Base-by-base conservation (phyloP, 2,329 filamentous ascomycete species). In the Dactylellina sp. region DNA sequence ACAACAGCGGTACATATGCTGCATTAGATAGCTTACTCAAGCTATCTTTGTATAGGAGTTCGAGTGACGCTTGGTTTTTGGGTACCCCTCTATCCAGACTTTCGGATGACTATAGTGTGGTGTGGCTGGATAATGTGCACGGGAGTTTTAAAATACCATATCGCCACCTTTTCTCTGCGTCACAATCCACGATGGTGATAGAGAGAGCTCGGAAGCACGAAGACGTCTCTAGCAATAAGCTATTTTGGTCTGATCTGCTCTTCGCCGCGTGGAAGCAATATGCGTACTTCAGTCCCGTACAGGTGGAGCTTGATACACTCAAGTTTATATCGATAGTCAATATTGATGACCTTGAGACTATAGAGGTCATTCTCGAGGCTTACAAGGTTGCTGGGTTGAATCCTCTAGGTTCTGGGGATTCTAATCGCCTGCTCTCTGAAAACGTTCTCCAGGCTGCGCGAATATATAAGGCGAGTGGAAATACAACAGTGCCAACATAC, bases 331-430 rank as follows among this genome's bases (percentile, higher is more conserved):
- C 22, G 6, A 39, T 60, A 20, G 24, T 35, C 7, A 22, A 49
- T 16, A 60, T 60, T 25, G 12, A 18, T 18, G 44, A 60, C 18
- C 40, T 12, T 3, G 56, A 47, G 7, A 60, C 40, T 12, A 47
- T 60, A 5, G 40, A 60, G 28, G 20, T 60, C 14, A 60, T 60
- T 9, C n/a, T 60, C 11, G 35, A 60, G 22, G 25, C 12, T 7
- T 60, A 49, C 42, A 37, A 39, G 25, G 20, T 11, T 7, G 22
- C 35, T 9, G 20, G 20, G 20, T 12, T 40, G 2, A 20, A 55
- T 40, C 50, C 50, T n/a, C 25, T 16, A 7, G 50, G 20, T 24
- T 6, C 7, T 16, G 18, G 7, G 1, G 22, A 28, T 2, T 7
- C 18, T 39, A 11, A 55, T 1, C 28, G 50, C 9, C 16, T n/a